A percentile compares a stretch with the other conserved stretches of the same genome.
These are phyloP conservation scores for Metschnikowia bowlesiae DNA, from an alignment of 805 yeast species.

Conservation along the genomic window DNA sequence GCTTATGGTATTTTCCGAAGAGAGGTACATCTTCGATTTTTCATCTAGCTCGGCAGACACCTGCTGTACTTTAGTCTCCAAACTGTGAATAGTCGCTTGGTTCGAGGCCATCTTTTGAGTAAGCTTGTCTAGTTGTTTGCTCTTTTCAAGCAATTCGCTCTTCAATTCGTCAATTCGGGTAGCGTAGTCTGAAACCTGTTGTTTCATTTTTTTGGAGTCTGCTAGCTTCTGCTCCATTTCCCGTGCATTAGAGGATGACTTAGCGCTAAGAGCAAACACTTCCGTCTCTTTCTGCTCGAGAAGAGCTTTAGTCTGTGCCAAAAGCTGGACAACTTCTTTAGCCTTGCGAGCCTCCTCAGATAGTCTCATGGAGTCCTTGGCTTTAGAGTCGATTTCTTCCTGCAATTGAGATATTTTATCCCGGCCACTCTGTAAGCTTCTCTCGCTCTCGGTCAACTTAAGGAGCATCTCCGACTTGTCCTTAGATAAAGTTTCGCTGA, in stretches of 20 bases:
- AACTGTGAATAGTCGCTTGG: neutral
- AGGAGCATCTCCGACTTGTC: conserved; percentile 24
- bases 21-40: neutral
- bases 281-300: conserved; percentile 1
- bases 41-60: neutral
- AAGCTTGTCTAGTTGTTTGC: neutral
- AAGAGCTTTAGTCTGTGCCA: neutral
- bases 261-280: neutral
- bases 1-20: conserved; percentile 1
- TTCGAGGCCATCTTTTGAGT: neutral
- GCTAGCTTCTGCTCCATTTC: neutral
- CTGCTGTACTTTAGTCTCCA: neutral
- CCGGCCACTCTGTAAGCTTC: conserved; percentile 2
- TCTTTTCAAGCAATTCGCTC: neutral
- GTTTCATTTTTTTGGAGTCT: neutral
- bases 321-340: neutral
- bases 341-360: neutral
- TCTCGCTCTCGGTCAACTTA: conserved; percentile 20
- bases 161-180: neutral
- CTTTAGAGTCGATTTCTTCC: conserved; percentile 14
- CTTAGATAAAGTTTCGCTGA: conserved; percentile 29
- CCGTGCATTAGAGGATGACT: neutral
- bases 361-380: conserved; percentile 16
- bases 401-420: conserved; percentile 2
- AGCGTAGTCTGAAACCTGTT: neutral